These are phyloP conservation scores for Mortierella polycephala DNA, from an alignment of 371 early-diverging fungal species.

Conservation along the genomic window DNA sequence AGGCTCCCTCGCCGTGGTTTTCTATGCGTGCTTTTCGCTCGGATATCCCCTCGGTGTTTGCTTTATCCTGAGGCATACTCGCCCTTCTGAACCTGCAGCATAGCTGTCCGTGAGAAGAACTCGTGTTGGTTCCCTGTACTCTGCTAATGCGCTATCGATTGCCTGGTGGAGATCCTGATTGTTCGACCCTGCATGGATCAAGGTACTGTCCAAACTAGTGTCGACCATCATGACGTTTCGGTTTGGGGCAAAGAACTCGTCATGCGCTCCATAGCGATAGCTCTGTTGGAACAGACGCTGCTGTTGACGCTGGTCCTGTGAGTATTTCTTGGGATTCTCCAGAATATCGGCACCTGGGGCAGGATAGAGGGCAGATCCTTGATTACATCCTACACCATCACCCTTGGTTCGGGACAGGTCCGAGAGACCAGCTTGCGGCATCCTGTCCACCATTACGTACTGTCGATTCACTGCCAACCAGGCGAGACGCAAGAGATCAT, in stretches of 20 bases:
- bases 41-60: constrained; percentile 18
- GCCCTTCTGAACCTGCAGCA: constrained; percentile 36
- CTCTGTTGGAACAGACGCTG: constrained; percentile 28
- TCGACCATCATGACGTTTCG: constrained; percentile 43
- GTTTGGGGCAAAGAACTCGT: constrained; percentile 27
- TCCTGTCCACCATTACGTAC: constrained; percentile 31
- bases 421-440: constrained; percentile 42
- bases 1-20: too few relatives aligned
- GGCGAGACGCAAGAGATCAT: constrained; percentile 40
- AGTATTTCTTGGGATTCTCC: constrained; percentile 16
- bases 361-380: constrained; percentile 31
- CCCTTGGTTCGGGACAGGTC: constrained; percentile 46
- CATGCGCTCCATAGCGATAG: constrained; percentile 16
- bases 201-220: constrained; percentile 10
- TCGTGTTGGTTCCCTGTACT: constrained; percentile 18
- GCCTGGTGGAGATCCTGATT: constrained; percentile 25
- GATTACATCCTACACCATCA: constrained; percentile 44
- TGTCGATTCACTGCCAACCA: constrained; percentile 35
- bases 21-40: too few relatives aligned
- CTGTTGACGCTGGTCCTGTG: constrained; percentile 10
- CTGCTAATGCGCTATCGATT: constrained; percentile 8
- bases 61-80: constrained; percentile 36
- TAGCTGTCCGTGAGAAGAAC: constrained; percentile 39
- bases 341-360: constrained; percentile 26
- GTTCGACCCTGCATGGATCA: constrained; percentile 27